A percentile compares a stretch with the other conserved stretches of the same genome.
Conservation (phyloP, 345 rosid species). For the Pugionium dolabratum region DNA sequence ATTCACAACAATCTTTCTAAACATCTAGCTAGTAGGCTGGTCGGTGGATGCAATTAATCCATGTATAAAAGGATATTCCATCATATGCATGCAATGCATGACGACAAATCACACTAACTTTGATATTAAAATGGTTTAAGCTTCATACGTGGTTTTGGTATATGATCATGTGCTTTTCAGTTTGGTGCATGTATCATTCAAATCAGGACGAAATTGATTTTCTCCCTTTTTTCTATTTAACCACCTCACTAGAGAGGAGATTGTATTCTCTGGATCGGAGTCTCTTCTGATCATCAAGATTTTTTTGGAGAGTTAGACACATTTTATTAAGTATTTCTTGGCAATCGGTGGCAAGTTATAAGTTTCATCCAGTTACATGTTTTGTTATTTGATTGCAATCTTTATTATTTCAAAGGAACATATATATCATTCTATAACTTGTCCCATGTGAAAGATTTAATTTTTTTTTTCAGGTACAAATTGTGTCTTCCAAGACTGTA, state of each 20-base stretch:
- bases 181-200: constrained; percentile 8
- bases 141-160: constrained; percentile 23
- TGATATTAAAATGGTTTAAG: not conserved
- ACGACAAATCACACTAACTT: constrained; percentile 25
- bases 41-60: constrained; percentile 27
- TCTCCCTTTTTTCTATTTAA: not conserved
- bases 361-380: not conserved
- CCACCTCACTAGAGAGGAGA: not conserved
- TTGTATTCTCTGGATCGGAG: not conserved
- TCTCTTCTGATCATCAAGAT: constrained; percentile 1
- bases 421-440: not conserved
- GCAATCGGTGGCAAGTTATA: not conserved
- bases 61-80: constrained; percentile 22
- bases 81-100: constrained; percentile 18
- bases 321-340: not conserved
- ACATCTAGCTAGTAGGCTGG: constrained; percentile 1
- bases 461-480: not conserved
- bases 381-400: not conserved
- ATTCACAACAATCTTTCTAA: constrained; percentile 11
- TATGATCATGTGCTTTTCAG: constrained; percentile 8
- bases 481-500: no score
- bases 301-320: not conserved
- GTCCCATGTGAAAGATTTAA: not conserved
- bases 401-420: not conserved
- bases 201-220: not conserved